Percentiles rank a stretch among this genome's conserved stretches.
phyloP scores from a whole-genome alignment of 75 land plant species.

The Sequoia sempervirens region DNA sequence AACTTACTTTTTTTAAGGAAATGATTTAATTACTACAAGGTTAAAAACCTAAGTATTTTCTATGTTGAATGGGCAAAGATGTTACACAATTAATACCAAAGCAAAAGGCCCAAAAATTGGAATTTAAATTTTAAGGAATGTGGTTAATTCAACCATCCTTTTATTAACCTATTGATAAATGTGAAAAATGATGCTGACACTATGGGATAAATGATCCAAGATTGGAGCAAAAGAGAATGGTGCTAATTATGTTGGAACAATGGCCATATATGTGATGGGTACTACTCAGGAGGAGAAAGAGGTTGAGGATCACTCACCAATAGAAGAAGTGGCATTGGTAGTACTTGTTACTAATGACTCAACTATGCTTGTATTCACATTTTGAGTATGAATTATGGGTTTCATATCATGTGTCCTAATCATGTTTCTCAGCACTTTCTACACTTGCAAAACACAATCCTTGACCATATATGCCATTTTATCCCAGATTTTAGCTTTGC shows the following conservation, averaged over 20 bases:
- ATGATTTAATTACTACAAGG: too few relatives aligned
- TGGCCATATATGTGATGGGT: not conserved
- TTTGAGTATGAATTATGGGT: constrained; percentile 47
- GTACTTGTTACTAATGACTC: constrained; percentile 50
- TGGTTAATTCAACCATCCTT: too few relatives aligned
- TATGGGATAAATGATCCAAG: too few relatives aligned
- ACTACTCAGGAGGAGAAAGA: constrained; percentile 5
- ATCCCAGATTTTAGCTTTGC: constrained; percentile 42
- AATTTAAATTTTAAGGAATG: too few relatives aligned
- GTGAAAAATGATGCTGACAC: too few relatives aligned
- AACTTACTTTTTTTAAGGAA: too few relatives aligned
- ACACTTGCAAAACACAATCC: constrained; percentile 50
- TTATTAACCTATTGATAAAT: too few relatives aligned
- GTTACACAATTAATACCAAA: too few relatives aligned
- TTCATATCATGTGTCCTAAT: constrained; percentile 32
- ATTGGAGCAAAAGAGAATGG: not conserved
- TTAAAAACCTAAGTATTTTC: too few relatives aligned
- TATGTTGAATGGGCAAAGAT: too few relatives aligned
- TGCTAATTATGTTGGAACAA: not conserved
- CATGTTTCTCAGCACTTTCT: constrained; percentile 56
- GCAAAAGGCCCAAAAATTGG: too few relatives aligned
- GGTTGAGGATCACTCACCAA: constrained; percentile 33
- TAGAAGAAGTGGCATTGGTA: constrained; percentile 60
- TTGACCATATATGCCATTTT: constrained; percentile 40
- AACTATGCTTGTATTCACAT: constrained; percentile 45